Base-by-base conservation (phyloP, 495 filamentous ascomycete genomes). In the Trichoderma orchidacearum region DNA sequence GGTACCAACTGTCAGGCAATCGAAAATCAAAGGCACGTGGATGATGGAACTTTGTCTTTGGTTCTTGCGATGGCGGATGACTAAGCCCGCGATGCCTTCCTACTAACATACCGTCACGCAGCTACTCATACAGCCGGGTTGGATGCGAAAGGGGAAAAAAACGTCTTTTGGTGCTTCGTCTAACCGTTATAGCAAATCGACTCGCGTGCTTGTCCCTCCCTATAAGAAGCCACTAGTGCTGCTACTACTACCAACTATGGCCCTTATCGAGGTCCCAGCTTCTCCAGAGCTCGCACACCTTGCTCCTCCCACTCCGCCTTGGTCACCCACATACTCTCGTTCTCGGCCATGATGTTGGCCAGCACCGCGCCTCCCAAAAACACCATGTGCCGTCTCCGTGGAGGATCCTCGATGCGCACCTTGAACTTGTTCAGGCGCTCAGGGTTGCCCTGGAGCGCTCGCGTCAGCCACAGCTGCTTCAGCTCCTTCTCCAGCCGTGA, bases 361-460 rank as follows among this genome's bases (percentile, higher is more conserved):
- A 99, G 79, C 51, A 99, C 94, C 8, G 93, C 94, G 65, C 93
- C 93, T 57, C 93, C 93, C 56, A 97, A 71, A 82, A 99, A 99
- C 4, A 97, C 94, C 93, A 99, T 97, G 72, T 99, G 94, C 67
- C 91, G 81, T 68, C 93, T 81, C 72, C 93, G 80, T 17, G 93
- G 93, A 48, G 93, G 94, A 67, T 99, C 93, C 66, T 99, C 94
- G 71, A 99, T 96, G 67, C 93, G 83, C 34, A 97, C 90, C 80
- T 96, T 97, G 80, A 99, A 97, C 84, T 97, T 99, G 72, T 81
- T 90, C 61, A 99, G 70, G 61, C 93, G 80, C 70, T 96, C 91
- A 13, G 93, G 91, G 68, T 99, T 86, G 25, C 90, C 90, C 23
- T 82, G 77, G 61, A 97, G 74, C 35, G 96, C 90, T 58, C 85